Evolutionary conservation across 2,329 filamentous ascomycete species (phyloP).

Genomic region (Scedosporium dehoogii): DNA sequence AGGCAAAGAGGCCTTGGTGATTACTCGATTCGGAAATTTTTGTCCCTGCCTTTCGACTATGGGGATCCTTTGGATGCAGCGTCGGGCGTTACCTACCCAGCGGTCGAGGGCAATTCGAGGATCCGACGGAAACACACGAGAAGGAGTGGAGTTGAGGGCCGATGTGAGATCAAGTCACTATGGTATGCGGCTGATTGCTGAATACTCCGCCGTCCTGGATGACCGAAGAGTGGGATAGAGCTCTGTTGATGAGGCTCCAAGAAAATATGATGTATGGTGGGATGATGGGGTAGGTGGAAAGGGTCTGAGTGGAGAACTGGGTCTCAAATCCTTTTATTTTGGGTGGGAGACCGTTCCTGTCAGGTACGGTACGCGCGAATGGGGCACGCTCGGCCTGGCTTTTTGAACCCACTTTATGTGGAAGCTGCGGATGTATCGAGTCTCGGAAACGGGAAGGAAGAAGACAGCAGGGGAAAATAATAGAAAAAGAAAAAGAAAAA

Average conservation of each 20-base stretch:
- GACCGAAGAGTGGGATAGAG: conserved; percentile 2
- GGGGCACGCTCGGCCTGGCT: background rate
- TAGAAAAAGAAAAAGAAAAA: background rate
- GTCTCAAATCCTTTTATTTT: conserved; percentile 33
- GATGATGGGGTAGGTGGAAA: conserved; percentile 35
- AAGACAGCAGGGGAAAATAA: too few species aligned
- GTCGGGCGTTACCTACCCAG: background rate
- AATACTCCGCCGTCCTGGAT: background rate
- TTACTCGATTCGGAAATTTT: background rate
- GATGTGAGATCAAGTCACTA: background rate
- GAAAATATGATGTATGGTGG: conserved; percentile 21
- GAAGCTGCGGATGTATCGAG: conserved; percentile 1
- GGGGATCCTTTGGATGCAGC: background rate
- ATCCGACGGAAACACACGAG: background rate
- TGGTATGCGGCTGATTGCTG: background rate
- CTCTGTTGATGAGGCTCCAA: conserved; percentile 25
- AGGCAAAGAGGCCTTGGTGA: background rate
- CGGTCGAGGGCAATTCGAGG: background rate
- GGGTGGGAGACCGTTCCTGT: conserved; percentile 5
- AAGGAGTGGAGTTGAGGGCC: background rate
- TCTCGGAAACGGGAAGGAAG: background rate
- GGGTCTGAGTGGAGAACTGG: conserved; percentile 35
- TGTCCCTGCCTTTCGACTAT: background rate
- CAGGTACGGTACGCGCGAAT: conserved; percentile 7
- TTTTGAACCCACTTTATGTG: conserved; percentile 1